These are phyloP conservation scores for Pseudogymnoascus verrucosus DNA, from an alignment of 2,329 filamentous ascomycete species.

Conservation along the genomic window DNA sequence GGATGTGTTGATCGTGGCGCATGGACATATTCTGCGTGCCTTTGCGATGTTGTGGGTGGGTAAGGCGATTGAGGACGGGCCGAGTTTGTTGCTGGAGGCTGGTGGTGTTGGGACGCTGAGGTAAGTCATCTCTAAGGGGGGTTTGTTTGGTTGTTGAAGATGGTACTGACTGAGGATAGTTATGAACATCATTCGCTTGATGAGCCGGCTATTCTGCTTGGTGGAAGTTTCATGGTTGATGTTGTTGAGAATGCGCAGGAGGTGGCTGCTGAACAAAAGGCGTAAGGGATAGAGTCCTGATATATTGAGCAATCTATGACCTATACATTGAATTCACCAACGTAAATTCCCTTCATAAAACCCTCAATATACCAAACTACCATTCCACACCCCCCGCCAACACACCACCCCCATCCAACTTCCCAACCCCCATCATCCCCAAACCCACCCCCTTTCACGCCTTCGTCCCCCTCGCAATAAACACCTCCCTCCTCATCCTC, in stretches of 20 bases:
- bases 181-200: slow-evolving; percentile 74
- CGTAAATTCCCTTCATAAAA: background rate
- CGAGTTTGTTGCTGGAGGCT: slow-evolving; percentile 76
- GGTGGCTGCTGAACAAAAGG: background rate
- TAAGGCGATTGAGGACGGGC: slow-evolving; percentile 64
- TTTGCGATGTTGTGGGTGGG: slow-evolving; percentile 83
- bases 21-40: slow-evolving; percentile 81
- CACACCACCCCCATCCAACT: no score
- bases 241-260: slow-evolving; percentile 11
- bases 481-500: slow-evolving; percentile 34
- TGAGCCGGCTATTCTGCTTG: slow-evolving; percentile 72
- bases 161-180: slow-evolving; percentile 25
- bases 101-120: slow-evolving; percentile 77
- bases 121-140: slow-evolving; percentile 33
- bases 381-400: background rate
- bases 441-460: no score
- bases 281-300: background rate
- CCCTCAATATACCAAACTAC: background rate
- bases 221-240: slow-evolving; percentile 56
- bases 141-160: background rate
- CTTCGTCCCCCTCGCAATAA: slow-evolving; percentile 45
- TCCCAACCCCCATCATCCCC: no score
- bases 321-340: background rate
- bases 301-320: background rate
- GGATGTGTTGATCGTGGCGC: slow-evolving; percentile 75